Evolutionary conservation across 2,329 filamentous ascomycete species (phyloP), one percentile per base, ranked within the genome.

Genomic region (Venturia nashicola): DNA sequence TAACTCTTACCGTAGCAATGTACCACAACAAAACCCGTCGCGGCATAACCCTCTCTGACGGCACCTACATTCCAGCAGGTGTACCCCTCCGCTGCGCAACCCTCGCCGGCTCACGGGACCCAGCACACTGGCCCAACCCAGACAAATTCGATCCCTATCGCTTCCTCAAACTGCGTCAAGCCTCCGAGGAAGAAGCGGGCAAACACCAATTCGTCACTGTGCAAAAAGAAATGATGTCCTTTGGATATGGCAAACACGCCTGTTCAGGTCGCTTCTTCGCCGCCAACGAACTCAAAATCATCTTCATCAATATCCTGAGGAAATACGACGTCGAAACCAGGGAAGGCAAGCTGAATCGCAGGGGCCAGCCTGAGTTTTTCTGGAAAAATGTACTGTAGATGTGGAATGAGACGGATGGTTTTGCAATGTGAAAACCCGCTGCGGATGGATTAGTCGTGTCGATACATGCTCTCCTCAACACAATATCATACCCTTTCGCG

Each of bases 181-280:
- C 27, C 32, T 43, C 39, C 14, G 59, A 34, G 1, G 39, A 42
- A 12, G 63, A 27, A 9, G 23, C 34, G 5, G 64, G 64, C 27
- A 39, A 43, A 23, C 32, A 40, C 18, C 32, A 32, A 14, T 46
- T 64, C 61, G 59, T 65, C n/a, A 63, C 63, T 1, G 8, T 34
- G 2, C 9, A 5, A 18, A 27, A 54, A 7, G 42, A 39, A 5
- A 55, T 65, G 36, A 43, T 65, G 5, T 5, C 27, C 2, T 65
- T 65, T 34, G 44, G 40, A 9, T 60, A 65, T 32, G 63, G 63
- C 11, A 40, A 59, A 18, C 63, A 65, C 34, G 63, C 63, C 16
- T 65, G 63, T 64, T 76, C 76, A 0, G 78, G 77, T 0, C 72
- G 77, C 1, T 79, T 79, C 73, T 79, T 79, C 66, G 77, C 77